These are phyloP conservation scores for Bipolaris cookei DNA, from an alignment of 2,329 filamentous ascomycete genomes.

Conservation along the genomic window DNA sequence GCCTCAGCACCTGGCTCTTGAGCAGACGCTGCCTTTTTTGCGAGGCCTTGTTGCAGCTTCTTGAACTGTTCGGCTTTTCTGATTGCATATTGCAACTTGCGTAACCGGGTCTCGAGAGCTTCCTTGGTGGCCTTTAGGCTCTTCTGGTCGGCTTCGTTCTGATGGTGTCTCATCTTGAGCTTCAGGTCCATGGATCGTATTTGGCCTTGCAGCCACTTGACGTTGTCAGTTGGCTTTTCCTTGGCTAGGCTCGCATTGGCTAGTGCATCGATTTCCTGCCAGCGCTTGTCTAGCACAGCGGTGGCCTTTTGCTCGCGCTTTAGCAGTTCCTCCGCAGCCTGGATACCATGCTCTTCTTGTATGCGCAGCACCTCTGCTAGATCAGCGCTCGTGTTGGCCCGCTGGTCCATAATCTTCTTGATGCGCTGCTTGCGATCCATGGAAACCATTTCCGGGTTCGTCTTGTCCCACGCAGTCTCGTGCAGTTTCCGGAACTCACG, in stretches of 20 bases:
- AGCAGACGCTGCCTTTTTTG: constrained; percentile 24
- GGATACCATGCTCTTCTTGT: constrained; percentile 51
- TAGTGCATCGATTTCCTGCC: constrained; percentile 31
- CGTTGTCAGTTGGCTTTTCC: constrained; percentile 24
- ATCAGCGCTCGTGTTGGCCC: constrained; percentile 67
- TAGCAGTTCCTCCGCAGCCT: constrained; percentile 26
- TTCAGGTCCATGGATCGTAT: constrained; percentile 32
- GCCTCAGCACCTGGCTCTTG: constrained; percentile 29
- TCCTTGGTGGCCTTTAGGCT: constrained; percentile 30
- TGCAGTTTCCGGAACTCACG: constrained; percentile 55
- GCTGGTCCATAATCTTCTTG: constrained; percentile 67
- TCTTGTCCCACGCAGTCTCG: constrained; percentile 61
- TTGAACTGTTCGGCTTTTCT: constrained; percentile 35
- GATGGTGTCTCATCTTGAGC: constrained; percentile 35
- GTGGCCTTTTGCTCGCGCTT: constrained; percentile 24
- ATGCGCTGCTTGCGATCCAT: constrained; percentile 58
- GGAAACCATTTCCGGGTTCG: constrained; percentile 50
- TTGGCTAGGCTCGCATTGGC: constrained; percentile 26
- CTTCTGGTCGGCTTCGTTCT: constrained; percentile 35
- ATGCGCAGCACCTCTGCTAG: constrained; percentile 62
- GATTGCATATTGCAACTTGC: constrained; percentile 31
- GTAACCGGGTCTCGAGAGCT: constrained; percentile 32
- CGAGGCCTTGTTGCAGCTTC: constrained; percentile 23
- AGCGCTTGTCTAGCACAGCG: constrained; percentile 30
- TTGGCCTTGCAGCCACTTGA: constrained; percentile 37